Percentiles rank a stretch among this genome's conserved stretches.
Conservation (phyloP, 768 basidiomycete species). For the Trametes meyenii region DNA sequence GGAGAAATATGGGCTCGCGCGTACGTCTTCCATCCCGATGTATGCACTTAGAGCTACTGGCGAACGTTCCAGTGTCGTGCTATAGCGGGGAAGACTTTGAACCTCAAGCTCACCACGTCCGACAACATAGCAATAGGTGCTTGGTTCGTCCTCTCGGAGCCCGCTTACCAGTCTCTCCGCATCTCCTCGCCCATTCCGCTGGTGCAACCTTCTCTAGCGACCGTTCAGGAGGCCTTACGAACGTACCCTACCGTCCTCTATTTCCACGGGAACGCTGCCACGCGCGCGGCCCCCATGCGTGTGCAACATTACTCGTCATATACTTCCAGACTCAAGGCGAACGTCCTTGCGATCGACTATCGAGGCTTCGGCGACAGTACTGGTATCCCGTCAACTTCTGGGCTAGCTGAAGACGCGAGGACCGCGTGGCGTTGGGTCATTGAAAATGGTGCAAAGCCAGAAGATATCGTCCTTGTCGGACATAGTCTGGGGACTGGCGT, state of each 20-base stretch:
- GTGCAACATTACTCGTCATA: conserved; percentile 70
- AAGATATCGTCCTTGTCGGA: conserved; percentile 74
- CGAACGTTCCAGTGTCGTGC: not conserved
- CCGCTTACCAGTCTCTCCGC: conserved; percentile 56
- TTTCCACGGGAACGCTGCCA: conserved; percentile 89
- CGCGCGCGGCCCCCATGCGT: conserved; percentile 68
- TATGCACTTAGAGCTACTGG: not conserved
- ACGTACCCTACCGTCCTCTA: conserved; percentile 81
- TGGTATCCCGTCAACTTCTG: conserved; percentile 75
- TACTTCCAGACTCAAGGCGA: conserved; percentile 65
- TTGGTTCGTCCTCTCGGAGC: conserved; percentile 80
- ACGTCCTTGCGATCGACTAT: conserved; percentile 89
- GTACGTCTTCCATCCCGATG: conserved; percentile 45
- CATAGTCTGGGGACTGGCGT: conserved; percentile 92
- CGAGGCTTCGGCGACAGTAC: conserved; percentile 90
- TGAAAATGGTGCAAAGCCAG: conserved; percentile 53
- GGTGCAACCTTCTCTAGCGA: conserved; percentile 38
- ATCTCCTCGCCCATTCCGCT: conserved; percentile 40
- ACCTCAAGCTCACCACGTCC: conserved; percentile 66
- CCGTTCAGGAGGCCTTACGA: conserved; percentile 57
- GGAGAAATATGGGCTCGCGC: conserved; percentile 80
- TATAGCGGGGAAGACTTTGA: conserved; percentile 78
- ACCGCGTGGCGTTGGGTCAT: conserved; percentile 83
- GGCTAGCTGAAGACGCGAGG: conserved; percentile 71
- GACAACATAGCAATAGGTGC: conserved; percentile 85